Evolutionary conservation across 768 basidiomycete genomes (phyloP).

Genomic region (Boletales sp.): DNA sequence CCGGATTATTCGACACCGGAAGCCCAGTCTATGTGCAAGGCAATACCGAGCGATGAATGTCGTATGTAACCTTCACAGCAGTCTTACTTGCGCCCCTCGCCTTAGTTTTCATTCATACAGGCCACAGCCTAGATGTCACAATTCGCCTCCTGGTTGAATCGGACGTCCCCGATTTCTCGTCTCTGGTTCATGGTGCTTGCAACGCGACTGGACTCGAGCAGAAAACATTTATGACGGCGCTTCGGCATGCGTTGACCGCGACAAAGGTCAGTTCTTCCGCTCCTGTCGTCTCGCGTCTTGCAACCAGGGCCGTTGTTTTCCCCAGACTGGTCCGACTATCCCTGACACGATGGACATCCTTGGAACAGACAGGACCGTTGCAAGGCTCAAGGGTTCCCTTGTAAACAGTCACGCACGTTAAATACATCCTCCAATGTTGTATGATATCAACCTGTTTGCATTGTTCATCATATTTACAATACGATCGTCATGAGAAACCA

Average conservation of each 20-base stretch:
- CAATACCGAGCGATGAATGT: conserved; percentile 40
- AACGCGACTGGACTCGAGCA: conserved; percentile 36
- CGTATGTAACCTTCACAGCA: conserved; percentile 34
- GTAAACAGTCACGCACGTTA: background rate
- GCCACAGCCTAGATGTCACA: conserved; percentile 6
- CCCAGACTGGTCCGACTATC: conserved; percentile 41
- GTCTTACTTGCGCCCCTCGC: background rate
- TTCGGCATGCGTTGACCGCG: conserved; percentile 78
- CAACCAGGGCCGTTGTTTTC: background rate
- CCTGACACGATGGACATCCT: conserved; percentile 38
- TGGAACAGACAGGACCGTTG: conserved; percentile 26
- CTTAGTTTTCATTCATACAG: background rate
- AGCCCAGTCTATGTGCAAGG: conserved; percentile 49
- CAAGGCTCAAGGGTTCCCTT: conserved; percentile 17
- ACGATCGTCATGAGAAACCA: no score
- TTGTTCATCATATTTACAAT: no score
- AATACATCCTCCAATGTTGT: background rate
- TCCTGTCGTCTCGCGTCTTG: background rate
- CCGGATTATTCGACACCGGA: conserved; percentile 57
- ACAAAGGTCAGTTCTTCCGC: conserved; percentile 58
- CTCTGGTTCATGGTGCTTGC: conserved; percentile 44
- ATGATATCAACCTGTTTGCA: no score
- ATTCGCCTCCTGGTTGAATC: conserved; percentile 4
- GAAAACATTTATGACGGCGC: conserved; percentile 63
- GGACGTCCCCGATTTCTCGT: conserved; percentile 26